A percentile compares a stretch with the other conserved stretches of the same genome.
Evolutionary conservation across 2,329 filamentous ascomycete genomes (phyloP).

Genomic region (Aspergillus fructus): DNA sequence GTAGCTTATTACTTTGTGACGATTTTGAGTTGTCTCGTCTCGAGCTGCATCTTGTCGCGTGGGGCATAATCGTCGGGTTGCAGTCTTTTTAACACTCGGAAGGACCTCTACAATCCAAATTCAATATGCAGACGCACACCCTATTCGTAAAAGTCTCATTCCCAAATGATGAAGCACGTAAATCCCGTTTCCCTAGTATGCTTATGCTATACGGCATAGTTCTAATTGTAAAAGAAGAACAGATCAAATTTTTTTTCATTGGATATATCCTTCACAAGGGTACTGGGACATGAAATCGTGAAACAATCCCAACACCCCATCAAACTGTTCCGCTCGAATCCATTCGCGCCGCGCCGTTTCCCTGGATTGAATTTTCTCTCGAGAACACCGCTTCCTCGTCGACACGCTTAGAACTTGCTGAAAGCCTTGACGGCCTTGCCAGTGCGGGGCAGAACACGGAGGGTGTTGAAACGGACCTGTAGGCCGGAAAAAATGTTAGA

Average conservation of each 20-base stretch:
- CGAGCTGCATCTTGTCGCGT: not conserved
- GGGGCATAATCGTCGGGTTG: not conserved
- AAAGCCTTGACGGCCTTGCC: conserved; percentile 98
- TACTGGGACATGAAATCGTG: conserved; percentile 43
- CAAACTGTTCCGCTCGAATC: conserved; percentile 38
- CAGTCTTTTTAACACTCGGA: not conserved
- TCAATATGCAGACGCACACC: not conserved
- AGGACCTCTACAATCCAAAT: not conserved
- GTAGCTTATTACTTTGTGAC: not conserved
- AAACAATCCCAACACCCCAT: conserved; percentile 37
- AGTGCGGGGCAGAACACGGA: conserved; percentile 95
- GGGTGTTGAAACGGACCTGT: conserved; percentile 98
- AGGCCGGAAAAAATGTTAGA: conserved; percentile 20
- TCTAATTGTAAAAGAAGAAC: conserved; percentile 32
- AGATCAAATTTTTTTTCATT: conserved; percentile 40
- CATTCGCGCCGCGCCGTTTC: conserved; percentile 39
- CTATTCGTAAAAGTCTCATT: conserved; percentile 1
- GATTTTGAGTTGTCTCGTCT: not conserved
- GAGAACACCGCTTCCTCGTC: conserved; percentile 31
- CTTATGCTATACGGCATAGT: conserved; percentile 24
- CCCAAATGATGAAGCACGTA: conserved; percentile 3
- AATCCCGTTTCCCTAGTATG: conserved; percentile 14
- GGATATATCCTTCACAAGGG: conserved; percentile 43
- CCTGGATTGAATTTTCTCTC: conserved; percentile 33
- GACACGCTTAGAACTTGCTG: conserved; percentile 84